Evolutionary conservation across 306 rosid genomes (phyloP).

Genomic region (Prinsepia uniflora): DNA sequence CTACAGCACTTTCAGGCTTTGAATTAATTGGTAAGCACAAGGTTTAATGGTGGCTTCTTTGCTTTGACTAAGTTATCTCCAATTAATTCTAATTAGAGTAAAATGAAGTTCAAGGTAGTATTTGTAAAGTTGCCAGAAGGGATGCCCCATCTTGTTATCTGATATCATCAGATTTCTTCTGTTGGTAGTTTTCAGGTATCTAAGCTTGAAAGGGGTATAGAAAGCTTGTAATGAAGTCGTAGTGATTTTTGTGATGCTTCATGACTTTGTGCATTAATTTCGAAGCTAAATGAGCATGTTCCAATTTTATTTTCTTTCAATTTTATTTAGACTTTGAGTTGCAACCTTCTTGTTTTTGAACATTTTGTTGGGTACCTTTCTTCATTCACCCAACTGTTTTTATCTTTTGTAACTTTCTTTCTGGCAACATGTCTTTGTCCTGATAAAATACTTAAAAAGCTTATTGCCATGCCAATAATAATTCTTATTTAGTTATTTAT

Average conservation of each 20-base stretch:
- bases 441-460: too few relatives aligned
- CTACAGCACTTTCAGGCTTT: slow-evolving; percentile 79
- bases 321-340: neutral
- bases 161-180: slow-evolving; percentile 20
- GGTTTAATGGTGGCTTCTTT: slow-evolving; percentile 25
- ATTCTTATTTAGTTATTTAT: too few relatives aligned
- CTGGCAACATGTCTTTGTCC: too few relatives aligned
- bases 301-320: neutral
- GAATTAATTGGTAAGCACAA: slow-evolving; percentile 23
- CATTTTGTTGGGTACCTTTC: too few relatives aligned
- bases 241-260: slow-evolving; percentile 25
- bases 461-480: too few relatives aligned
- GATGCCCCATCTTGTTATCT: slow-evolving; percentile 9
- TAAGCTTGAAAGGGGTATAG: slow-evolving; percentile 30
- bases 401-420: too few relatives aligned
- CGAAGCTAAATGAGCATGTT: neutral
- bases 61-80: slow-evolving; percentile 25
- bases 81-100: slow-evolving; percentile 32
- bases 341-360: neutral
- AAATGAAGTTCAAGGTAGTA: slow-evolving; percentile 26
- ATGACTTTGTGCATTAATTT: slow-evolving; percentile 20
- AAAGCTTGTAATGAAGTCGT: slow-evolving; percentile 37
- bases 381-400: too few relatives aligned
- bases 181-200: slow-evolving; percentile 33
- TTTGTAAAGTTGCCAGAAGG: slow-evolving; percentile 33